Base-by-base conservation (phyloP, 345 rosid species). In the Hibiscus tridactylites region DNA sequence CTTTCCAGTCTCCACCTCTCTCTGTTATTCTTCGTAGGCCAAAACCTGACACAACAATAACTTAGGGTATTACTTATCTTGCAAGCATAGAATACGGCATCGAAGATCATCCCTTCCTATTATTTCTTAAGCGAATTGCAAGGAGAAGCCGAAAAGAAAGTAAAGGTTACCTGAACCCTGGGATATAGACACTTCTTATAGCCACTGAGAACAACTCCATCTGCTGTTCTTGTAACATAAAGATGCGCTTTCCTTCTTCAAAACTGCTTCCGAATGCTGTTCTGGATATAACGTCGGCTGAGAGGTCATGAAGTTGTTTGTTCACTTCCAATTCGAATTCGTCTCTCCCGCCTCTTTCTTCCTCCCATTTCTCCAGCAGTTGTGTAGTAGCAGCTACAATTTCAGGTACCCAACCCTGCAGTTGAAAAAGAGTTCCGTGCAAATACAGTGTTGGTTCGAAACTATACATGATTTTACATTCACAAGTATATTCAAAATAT, bases 191-290 rank as follows among this genome's bases (percentile, higher is more conserved):
- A 42, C 83, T 88, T 83, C 85, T 78, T 1, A 86, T 11, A 74
- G 94, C 90, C 4, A 71, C 62, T 44, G 86, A 78, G 70, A 83
- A 79, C 16, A 91, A 88, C 71, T 75, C 80, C 82, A 74, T 83
- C 83, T 88, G 91, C 53, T 84, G 81, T 77, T 93, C 96, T 66
- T 91, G 98, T 35, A 93, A 61, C 54, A 77, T 50, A 44, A 93
- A 93, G 47, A 91, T 84, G 2, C 70, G 83, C 53, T 86, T 87
- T 33, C 98, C 97, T 82, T 90, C 91, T 68, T 90, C 87, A 44
- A 79, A 90, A 61, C 80, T 86, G 82, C 95, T 91, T n/a, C 96
- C 97, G 70, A 91, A 91, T 71, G 93, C 93, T 24, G 95, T 90
- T 77, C 88, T 85, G 47, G 98, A 91, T 60, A 94, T 87, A 11